These are phyloP conservation scores for Phytophthora lateralis DNA, from an alignment of 352 stramenopile genomes.

Conservation along the genomic window DNA sequence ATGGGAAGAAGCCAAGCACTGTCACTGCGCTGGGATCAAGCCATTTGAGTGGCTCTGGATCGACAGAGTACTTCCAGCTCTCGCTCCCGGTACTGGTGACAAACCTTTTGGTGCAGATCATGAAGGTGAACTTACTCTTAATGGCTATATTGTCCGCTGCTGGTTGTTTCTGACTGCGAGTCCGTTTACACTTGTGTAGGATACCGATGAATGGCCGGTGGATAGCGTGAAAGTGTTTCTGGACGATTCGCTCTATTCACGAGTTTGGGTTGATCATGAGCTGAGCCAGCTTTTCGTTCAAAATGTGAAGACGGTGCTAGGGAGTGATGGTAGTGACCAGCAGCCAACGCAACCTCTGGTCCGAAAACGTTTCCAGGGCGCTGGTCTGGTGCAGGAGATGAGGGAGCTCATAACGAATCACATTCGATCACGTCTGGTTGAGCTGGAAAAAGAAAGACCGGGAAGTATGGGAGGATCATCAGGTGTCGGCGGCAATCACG, in stretches of 20 bases:
- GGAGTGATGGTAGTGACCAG: constrained; percentile 19
- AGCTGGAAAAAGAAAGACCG: constrained; percentile 73
- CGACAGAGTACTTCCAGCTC: constrained; percentile 53
- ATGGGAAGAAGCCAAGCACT: constrained; percentile 36
- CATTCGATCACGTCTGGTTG: constrained; percentile 59
- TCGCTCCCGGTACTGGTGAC: constrained; percentile 72
- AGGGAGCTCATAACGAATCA: constrained; percentile 73
- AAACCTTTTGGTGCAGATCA: constrained; percentile 70
- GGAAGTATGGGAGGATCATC: constrained; percentile 22
- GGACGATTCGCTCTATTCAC: constrained; percentile 81
- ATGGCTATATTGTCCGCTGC: background rate
- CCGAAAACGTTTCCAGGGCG: constrained; percentile 49
- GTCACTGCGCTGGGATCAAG: constrained; percentile 23
- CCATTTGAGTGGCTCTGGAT: constrained; percentile 10
- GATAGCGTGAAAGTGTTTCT: constrained; percentile 90
- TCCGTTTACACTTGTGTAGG: constrained; percentile 24
- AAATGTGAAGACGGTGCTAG: constrained; percentile 80
- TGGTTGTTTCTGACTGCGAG: constrained; percentile 3
- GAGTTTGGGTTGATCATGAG: constrained; percentile 85
- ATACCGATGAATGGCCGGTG: constrained; percentile 62
- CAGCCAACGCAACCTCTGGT: constrained; percentile 36
- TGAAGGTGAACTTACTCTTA: constrained; percentile 46
- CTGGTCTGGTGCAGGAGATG: constrained; percentile 51
- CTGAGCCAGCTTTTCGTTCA: constrained; percentile 77
- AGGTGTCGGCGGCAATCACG: constrained; percentile 48